Base-by-base conservation (phyloP, 495 filamentous ascomycete genomes). In the Xylaria bambusicola region DNA sequence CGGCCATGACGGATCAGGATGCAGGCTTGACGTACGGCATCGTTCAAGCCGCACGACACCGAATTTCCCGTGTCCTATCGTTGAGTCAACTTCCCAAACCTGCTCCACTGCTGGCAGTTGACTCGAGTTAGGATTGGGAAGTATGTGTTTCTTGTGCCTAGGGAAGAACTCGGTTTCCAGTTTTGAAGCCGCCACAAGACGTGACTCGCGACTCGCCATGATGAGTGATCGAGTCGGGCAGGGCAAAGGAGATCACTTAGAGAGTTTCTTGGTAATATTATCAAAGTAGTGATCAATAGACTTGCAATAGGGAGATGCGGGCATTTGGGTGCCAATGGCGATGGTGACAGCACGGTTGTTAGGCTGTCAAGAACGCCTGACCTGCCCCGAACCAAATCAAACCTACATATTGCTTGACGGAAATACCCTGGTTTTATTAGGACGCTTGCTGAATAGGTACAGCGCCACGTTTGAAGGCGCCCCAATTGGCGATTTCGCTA, bases 341-440 rank as follows among this genome's bases (percentile, higher is more conserved):
- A 60, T 60, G 10, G 65, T 73, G 31, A 67, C 76, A 0, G 23
- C 59, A 6, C 59, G 50, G 2, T 24, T 24, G 48, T 36, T 51
- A 29, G 48, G 48, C 48, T 23, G 48, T 51, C 47, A 20, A 7
- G 48, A 36, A 18, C 18, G 48, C 48, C 48, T 51, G 9, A 18
- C 31, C 27, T 13, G 10, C 3, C 27, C 46, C 5, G 9, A 33
- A 15, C 46, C 26, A 2, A 6, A 33, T 33, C 10, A n/a, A n/a
- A n/a, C n/a, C n/a, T n/a, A n/a, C n/a, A n/a, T n/a, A n/a, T n/a
- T n/a, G 31, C 36, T 38, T 27, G 36, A 51, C 9, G 13, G 18
- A 20, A 23, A 8, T 27, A 23, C 13, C 26, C 29, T 33, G 10
- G 29, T 15, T n/a, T n/a, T n/a, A n/a, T n/a, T n/a, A n/a, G n/a